Evolutionary conservation across 192 early-diverging fungal genomes (phyloP), one percentile per base, ranked within the genome.

Genomic region (Pilobolus umbonatus): DNA sequence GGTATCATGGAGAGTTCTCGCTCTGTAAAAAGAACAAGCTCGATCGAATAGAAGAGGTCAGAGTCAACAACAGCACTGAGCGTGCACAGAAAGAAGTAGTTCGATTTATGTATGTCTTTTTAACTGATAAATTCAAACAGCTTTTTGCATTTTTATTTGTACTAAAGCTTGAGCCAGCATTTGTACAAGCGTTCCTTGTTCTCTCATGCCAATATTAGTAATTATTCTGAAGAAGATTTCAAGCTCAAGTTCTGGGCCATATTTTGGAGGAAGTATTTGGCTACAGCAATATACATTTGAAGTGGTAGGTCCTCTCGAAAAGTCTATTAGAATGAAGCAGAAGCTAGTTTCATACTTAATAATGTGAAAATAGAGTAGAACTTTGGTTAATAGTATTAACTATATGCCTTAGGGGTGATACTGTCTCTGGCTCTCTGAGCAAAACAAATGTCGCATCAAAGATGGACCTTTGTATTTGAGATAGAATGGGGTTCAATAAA

Each of bases 201-300:
- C 21, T 10, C 42, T 19, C 0, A 44, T 44, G 17, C 42, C 42
- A 44, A 19, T 4, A 44, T 44, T 5, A 1, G 17, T 14, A 44
- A 1, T 44, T 44, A 44, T 44, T 44, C 42, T 15, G 42, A 44
- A n/a, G 42, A 44, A n/a, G 42, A 44, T 44, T 44, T 44, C 9
- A 44, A 44, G 14, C 21, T 44, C 1, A 44, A 44, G 42, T 44
- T 44, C 42, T 44, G 42, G 42, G 12, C 42, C 17, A 44, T 44
- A 44, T 44, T 1, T 44, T 44, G 0, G 2, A 44, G 21, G 42
- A 44, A 12, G 4, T 44, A 1, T 44, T 44, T 44, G 17, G 42
- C 14, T 44, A 44, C n/a, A 44, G 42, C 14, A 44, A 12, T 19
- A 44, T 44, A 14, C 5, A 36, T 11, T 36, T 44, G n/a, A 44